phyloP scores from a whole-genome alignment of 1,139 yeast species.

The Yamadazyma epiphylla region DNA sequence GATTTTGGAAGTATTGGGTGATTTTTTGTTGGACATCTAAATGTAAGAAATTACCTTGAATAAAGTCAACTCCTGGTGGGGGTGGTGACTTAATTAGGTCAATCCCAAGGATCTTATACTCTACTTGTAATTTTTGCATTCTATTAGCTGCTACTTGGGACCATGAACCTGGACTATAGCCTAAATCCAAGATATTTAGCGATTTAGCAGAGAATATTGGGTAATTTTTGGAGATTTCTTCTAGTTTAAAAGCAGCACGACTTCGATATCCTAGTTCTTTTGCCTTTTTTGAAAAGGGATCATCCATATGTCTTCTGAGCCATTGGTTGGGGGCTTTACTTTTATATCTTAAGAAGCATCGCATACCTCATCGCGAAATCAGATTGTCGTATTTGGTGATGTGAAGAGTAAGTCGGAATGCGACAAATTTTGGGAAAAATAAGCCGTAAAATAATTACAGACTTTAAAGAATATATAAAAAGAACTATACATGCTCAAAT shows the following conservation, averaged over 20 bases:
- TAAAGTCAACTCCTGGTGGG: slow-evolving; percentile 36
- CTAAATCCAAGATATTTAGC: slow-evolving; percentile 71
- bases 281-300: slow-evolving; percentile 64
- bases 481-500: too few species aligned
- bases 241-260: slow-evolving; percentile 85
- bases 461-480: too few species aligned
- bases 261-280: slow-evolving; percentile 63
- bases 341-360: too few species aligned
- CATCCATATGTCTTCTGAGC: slow-evolving; percentile 67
- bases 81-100: slow-evolving; percentile 38
- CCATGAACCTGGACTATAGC: slow-evolving; percentile 52
- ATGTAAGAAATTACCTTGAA: slow-evolving; percentile 41
- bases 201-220: slow-evolving; percentile 47
- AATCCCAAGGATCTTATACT: slow-evolving; percentile 30
- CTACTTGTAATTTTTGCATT: slow-evolving; percentile 13
- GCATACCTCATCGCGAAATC: too few species aligned
- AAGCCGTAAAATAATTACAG: too few species aligned
- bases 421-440: too few species aligned
- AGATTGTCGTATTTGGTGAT: too few species aligned
- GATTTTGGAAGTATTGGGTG: slow-evolving; percentile 10
- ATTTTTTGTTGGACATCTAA: slow-evolving; percentile 30
- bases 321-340: slow-evolving; percentile 54
- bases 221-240: slow-evolving; percentile 65
- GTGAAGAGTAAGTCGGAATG: too few species aligned
- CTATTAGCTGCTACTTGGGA: slow-evolving; percentile 38